Conservation (phyloP, 2,329 filamentous ascomycete species). For the Aspergillus fumigatus region DNA sequence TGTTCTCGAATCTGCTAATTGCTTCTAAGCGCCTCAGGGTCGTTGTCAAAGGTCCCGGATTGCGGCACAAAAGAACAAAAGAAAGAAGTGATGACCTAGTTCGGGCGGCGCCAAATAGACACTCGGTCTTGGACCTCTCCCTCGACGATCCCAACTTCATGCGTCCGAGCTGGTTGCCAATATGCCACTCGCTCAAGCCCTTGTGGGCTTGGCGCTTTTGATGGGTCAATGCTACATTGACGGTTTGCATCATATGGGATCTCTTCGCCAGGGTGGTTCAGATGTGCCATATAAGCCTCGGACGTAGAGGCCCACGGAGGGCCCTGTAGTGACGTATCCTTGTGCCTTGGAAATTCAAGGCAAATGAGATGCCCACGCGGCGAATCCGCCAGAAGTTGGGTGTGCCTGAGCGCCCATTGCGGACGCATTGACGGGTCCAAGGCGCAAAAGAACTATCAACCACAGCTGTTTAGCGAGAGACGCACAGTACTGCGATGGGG, state of each 20-base stretch:
- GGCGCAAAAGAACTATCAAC: constrained; percentile 57
- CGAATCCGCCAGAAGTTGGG: constrained; percentile 48
- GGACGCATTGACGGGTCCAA: constrained; percentile 53
- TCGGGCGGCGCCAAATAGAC: constrained; percentile 40
- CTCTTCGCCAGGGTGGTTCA: constrained; percentile 64
- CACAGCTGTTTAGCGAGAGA: background rate
- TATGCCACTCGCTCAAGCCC: constrained; percentile 48
- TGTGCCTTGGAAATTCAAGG: constrained; percentile 75
- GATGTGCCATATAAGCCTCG: constrained; percentile 66
- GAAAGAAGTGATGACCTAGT: constrained; percentile 10
- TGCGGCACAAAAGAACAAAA: background rate
- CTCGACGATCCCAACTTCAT: constrained; percentile 48
- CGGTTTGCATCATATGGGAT: constrained; percentile 58
- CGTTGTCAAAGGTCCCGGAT: background rate
- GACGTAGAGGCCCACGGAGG: constrained; percentile 70
- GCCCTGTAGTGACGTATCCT: constrained; percentile 60
- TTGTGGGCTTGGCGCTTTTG: constrained; percentile 38
- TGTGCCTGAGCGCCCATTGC: constrained; percentile 54
- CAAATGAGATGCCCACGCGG: constrained; percentile 52
- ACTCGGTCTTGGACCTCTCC: constrained; percentile 40
- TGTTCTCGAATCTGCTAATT: background rate
- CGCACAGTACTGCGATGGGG: background rate
- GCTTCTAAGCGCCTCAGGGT: background rate
- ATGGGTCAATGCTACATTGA: constrained; percentile 45
- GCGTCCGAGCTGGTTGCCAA: constrained; percentile 54